Percentiles rank a stretch among this genome's conserved stretches.
Conservation (phyloP, 2,329 filamentous ascomycete species). For the Tolypocladium cylindrosporum region DNA sequence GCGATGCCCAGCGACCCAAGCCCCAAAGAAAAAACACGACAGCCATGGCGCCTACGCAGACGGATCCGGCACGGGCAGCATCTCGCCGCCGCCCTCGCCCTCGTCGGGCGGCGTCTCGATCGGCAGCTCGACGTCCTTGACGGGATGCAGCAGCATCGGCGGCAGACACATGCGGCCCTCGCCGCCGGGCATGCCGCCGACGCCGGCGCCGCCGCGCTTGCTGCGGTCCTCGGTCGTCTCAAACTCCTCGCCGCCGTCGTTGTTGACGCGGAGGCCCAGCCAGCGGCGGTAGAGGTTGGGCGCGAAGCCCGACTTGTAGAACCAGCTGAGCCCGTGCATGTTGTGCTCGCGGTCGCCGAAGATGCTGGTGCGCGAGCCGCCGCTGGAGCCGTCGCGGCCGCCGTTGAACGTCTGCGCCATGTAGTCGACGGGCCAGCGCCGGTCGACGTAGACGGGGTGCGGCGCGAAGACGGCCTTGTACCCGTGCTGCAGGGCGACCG, state of each 20-base stretch:
- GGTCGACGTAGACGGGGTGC: slow-evolving; percentile 80
- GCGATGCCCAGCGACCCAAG: neutral
- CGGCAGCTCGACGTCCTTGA: slow-evolving; percentile 64
- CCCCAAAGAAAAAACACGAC: neutral
- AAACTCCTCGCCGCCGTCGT: slow-evolving; percentile 68
- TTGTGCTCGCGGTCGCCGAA: slow-evolving; percentile 86
- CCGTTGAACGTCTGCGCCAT: slow-evolving; percentile 73
- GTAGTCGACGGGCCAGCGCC: slow-evolving; percentile 73
- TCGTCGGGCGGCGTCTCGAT: slow-evolving; percentile 47
- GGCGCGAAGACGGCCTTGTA: slow-evolving; percentile 87
- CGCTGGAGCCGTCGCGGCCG: slow-evolving; percentile 62
- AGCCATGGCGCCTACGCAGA: slow-evolving; percentile 14
- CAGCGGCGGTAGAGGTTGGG: slow-evolving; percentile 75
- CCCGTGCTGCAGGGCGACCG: slow-evolving; percentile 79
- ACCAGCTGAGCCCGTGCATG: slow-evolving; percentile 79
- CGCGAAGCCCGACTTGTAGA: slow-evolving; percentile 78
- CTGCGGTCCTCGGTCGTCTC: slow-evolving; percentile 49
- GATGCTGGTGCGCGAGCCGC: slow-evolving; percentile 62
- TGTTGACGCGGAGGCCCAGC: slow-evolving; percentile 72
- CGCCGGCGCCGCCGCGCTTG: slow-evolving; percentile 36
- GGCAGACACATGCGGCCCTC: slow-evolving; percentile 87
- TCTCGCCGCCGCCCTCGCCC: slow-evolving; percentile 13
- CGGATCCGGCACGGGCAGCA: slow-evolving; percentile 34
- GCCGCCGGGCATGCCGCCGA: slow-evolving; percentile 49
- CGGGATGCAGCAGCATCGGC: slow-evolving; percentile 79